phyloP scores from a whole-genome alignment of 495 filamentous ascomycete species.

The Xylaria cubensis region DNA sequence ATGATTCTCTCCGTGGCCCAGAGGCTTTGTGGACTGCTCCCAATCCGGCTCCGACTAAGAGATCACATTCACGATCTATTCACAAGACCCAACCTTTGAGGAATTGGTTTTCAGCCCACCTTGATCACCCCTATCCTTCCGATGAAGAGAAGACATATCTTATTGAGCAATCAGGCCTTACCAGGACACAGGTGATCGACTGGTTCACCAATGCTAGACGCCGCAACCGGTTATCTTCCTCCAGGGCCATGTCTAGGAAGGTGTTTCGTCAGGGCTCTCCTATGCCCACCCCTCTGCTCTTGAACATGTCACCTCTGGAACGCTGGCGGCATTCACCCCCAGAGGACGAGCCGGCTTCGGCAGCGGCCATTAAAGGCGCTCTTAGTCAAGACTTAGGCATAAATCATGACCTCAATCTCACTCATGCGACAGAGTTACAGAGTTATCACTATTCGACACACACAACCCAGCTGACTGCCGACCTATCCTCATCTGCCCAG shows the following conservation, averaged over 20 bases:
- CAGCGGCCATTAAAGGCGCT: slow-evolving; percentile 24
- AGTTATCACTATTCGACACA: neutral
- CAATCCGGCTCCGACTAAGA: slow-evolving; percentile 7
- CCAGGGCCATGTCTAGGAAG: neutral
- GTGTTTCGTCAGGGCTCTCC: slow-evolving; percentile 30
- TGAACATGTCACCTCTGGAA: slow-evolving; percentile 33
- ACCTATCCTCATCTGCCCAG: neutral
- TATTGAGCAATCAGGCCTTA: slow-evolving; percentile 29
- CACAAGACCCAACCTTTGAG: slow-evolving; percentile 24
- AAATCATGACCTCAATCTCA: neutral
- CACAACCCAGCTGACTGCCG: neutral
- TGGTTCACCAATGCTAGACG: slow-evolving; percentile 34
- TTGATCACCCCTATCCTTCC: slow-evolving; percentile 27
- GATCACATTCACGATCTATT: slow-evolving; percentile 21
- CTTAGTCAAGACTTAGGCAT: neutral
- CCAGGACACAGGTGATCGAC: slow-evolving; percentile 27
- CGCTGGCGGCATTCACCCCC: slow-evolving; percentile 34
- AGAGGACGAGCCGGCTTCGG: slow-evolving; percentile 26
- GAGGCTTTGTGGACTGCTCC: neutral
- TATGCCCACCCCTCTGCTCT: slow-evolving; percentile 27
- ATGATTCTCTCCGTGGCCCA: neutral
- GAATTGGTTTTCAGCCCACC: slow-evolving; percentile 30
- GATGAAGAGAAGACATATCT: slow-evolving; percentile 25
- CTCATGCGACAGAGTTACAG: neutral
- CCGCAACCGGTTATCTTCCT: slow-evolving; percentile 21